Conservation (phyloP, 148 eudicot species). For the Chenopodium formosanum region DNA sequence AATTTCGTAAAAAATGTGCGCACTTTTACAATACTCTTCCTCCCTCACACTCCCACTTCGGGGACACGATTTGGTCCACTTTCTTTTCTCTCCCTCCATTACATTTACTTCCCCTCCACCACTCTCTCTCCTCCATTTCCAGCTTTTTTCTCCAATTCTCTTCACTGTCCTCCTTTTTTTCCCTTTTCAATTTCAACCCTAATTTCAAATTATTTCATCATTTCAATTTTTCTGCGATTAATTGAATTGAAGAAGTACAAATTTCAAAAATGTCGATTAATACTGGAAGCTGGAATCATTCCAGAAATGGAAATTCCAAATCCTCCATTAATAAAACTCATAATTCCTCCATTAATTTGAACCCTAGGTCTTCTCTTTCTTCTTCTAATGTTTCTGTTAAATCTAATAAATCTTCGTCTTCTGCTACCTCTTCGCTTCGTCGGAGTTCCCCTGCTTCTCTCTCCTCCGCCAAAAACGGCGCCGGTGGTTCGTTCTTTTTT, state of each 20-base stretch:
- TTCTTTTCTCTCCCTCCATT: constrained; percentile 12
- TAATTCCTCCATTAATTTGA: constrained; percentile 34
- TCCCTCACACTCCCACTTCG: not conserved
- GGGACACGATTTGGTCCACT: constrained; percentile 20
- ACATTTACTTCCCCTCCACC: constrained; percentile 20
- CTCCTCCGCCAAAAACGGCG: constrained; percentile 35
- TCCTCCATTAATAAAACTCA: constrained; percentile 26
- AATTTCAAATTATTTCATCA: not conserved
- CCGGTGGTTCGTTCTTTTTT: constrained; percentile 35
- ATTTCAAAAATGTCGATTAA: constrained; percentile 35
- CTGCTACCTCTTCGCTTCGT: constrained; percentile 43
- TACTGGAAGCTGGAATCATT: constrained; percentile 30
- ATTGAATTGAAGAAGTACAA: not conserved
- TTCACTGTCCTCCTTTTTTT: not conserved
- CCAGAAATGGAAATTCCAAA: constrained; percentile 26
- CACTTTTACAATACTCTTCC: not conserved
- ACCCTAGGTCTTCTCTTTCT: constrained; percentile 39
- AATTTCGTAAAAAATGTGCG: too few species aligned
- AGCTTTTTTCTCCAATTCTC: not conserved
- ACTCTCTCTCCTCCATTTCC: not conserved
- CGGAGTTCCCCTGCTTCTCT: constrained; percentile 52
- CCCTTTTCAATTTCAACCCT: not conserved
- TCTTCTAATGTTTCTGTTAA: constrained; percentile 52
- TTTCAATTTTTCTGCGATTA: not conserved
- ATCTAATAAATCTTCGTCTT: constrained; percentile 40